phyloP scores from a whole-genome alignment of 805 yeast species.

The Kazachstania bromeliacearum region DNA sequence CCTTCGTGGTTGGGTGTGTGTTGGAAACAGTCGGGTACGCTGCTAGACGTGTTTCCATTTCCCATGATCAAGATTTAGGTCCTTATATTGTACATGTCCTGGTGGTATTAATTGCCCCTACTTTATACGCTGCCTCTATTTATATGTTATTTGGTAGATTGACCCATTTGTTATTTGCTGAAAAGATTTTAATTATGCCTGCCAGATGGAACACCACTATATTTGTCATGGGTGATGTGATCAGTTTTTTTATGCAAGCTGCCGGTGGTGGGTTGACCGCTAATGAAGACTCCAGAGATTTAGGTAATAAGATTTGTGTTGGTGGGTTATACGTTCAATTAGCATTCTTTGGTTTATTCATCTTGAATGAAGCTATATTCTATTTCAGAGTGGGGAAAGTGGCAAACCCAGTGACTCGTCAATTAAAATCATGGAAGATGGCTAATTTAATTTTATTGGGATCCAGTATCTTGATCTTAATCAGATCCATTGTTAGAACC shows the following conservation, averaged over 20 bases:
- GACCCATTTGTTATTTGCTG: slow-evolving; percentile 12
- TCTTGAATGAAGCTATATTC: slow-evolving; percentile 13
- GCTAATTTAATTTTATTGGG: slow-evolving; percentile 9
- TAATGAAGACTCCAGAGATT: background rate
- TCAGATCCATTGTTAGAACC: slow-evolving; percentile 27
- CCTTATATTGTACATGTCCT: slow-evolving; percentile 23
- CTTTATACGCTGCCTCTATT: slow-evolving; percentile 27
- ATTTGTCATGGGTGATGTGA: slow-evolving; percentile 28
- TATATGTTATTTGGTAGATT: slow-evolving; percentile 28
- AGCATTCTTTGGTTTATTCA: slow-evolving; percentile 25
- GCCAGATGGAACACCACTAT: slow-evolving; percentile 18
- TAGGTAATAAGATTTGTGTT: slow-evolving; percentile 20
- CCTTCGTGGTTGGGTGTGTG: slow-evolving; percentile 20
- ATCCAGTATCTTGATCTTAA: slow-evolving; percentile 15
- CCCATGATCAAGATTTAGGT: slow-evolving; percentile 4
- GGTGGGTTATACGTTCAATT: slow-evolving; percentile 30
- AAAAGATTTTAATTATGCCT: slow-evolving; percentile 14
- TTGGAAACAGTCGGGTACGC: slow-evolving; percentile 23
- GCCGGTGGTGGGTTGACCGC: slow-evolving; percentile 28
- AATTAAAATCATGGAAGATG: slow-evolving; percentile 8
- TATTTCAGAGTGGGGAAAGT: slow-evolving; percentile 4
- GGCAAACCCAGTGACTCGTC: background rate
- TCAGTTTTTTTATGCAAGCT: slow-evolving; percentile 25
- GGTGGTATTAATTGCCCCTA: slow-evolving; percentile 27
- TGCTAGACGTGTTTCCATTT: slow-evolving; percentile 14